These are phyloP conservation scores for Malbranchea cinnamomea DNA, from an alignment of 2,329 filamentous ascomycete genomes.

Conservation along the genomic window DNA sequence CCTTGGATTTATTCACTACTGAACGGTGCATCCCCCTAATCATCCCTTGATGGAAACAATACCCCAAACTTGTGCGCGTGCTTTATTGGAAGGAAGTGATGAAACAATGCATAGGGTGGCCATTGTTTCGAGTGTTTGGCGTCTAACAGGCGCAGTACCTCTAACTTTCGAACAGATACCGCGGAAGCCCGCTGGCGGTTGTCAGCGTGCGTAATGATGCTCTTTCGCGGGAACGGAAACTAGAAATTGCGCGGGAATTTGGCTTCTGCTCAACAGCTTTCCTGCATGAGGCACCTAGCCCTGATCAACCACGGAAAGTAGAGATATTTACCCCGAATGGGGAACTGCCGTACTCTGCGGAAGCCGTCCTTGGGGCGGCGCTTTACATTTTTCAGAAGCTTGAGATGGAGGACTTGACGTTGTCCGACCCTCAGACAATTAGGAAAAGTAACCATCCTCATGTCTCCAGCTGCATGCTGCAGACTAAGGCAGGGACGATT, in stretches of 20 bases:
- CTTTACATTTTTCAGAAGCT: constrained; percentile 29
- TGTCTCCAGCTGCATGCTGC: constrained; percentile 10
- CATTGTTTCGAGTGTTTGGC: not conserved
- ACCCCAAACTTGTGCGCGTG: too few relatives aligned
- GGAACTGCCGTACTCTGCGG: constrained; percentile 48
- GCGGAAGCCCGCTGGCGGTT: constrained; percentile 47
- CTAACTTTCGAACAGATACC: constrained; percentile 12
- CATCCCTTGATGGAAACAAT: too few relatives aligned
- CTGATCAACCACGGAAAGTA: constrained; percentile 29
- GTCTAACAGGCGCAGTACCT: not conserved
- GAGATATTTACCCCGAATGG: constrained; percentile 43
- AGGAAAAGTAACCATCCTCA: constrained; percentile 8
- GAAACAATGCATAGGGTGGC: not conserved
- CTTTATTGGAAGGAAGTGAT: too few relatives aligned
- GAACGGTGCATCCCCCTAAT: too few relatives aligned
- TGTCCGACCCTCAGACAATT: not conserved
- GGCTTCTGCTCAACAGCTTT: constrained; percentile 52
- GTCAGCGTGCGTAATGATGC: constrained; percentile 35
- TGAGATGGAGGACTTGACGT: constrained; percentile 6
- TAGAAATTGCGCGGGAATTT: constrained; percentile 46
- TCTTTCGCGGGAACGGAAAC: constrained; percentile 40
- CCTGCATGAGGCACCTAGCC: constrained; percentile 33
- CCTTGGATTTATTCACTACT: too few relatives aligned
- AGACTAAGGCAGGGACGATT: constrained; percentile 31
- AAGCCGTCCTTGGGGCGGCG: constrained; percentile 45